These are phyloP conservation scores for Jamesozyma piceae DNA, from an alignment of 805 yeast genomes.

Conservation along the genomic window DNA sequence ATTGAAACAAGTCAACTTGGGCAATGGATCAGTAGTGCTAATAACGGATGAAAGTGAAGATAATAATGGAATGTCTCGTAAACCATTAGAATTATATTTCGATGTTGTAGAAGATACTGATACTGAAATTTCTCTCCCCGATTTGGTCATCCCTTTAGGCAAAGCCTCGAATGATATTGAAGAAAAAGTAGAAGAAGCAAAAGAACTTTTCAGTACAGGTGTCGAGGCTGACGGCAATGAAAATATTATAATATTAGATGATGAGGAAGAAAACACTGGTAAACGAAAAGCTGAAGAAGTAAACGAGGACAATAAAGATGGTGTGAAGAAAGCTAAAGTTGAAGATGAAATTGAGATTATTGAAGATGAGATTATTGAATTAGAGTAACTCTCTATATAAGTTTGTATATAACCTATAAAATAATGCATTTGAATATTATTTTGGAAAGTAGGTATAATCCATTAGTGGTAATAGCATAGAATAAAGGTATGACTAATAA, in stretches of 20 bases:
- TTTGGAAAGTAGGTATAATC: not conserved
- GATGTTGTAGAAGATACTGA: slow-evolving; percentile 16
- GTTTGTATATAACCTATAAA: not conserved
- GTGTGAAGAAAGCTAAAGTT: not conserved
- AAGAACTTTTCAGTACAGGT: slow-evolving; percentile 7
- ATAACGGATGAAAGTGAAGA: slow-evolving; percentile 75
- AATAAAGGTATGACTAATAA: no score
- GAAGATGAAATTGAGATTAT: slow-evolving; percentile 2
- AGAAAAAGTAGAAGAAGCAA: slow-evolving; percentile 3
- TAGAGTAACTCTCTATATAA: not conserved
- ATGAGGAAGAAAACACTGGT: slow-evolving; percentile 12
- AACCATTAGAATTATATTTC: slow-evolving; percentile 54
- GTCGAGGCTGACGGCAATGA: not conserved
- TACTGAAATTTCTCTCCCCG: slow-evolving; percentile 24
- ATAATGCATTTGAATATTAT: not conserved
- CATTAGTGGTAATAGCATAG: not conserved
- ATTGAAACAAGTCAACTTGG: slow-evolving; percentile 45
- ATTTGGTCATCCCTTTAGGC: slow-evolving; percentile 25
- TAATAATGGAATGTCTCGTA: slow-evolving; percentile 29
- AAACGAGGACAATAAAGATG: not conserved
- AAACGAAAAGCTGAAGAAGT: not conserved
- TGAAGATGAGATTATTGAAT: slow-evolving; percentile 5
- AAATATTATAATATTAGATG: slow-evolving; percentile 5
- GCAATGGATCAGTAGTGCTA: slow-evolving; percentile 52
- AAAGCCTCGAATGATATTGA: slow-evolving; percentile 4